A percentile compares a stretch with the other conserved stretches of the same genome.
phyloP scores from a whole-genome alignment of 78 protist species.

The Cyanophora paradoxa region DNA sequence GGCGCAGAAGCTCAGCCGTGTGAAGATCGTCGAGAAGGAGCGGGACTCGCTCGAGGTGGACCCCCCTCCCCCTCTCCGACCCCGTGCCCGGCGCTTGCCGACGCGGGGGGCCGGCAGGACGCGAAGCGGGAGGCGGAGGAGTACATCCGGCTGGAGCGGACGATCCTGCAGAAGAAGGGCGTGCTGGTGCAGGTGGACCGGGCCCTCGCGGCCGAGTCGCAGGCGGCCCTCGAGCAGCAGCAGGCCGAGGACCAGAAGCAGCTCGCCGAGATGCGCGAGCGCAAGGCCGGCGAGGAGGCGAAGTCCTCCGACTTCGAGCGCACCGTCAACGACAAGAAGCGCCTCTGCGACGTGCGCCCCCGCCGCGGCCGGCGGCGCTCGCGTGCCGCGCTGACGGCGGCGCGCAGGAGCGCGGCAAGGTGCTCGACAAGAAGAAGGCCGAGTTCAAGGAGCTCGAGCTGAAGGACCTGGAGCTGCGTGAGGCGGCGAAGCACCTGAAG shows the following conservation, averaged over 20 bases:
- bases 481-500: slow-evolving; percentile 8
- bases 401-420: no score
- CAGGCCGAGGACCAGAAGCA: slow-evolving; percentile 35
- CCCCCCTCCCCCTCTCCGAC: not conserved
- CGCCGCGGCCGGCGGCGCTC: no score
- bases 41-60: not conserved
- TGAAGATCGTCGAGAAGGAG: slow-evolving; percentile 63
- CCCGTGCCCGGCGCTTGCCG: not conserved
- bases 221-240: slow-evolving; percentile 9
- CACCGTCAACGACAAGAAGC: no score
- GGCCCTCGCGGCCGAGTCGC: not conserved
- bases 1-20: slow-evolving; percentile 28
- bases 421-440: no score
- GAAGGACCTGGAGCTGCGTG: slow-evolving; percentile 17
- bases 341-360: no score
- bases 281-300: not conserved
- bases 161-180: slow-evolving; percentile 15
- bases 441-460: not conserved
- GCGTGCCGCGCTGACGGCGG: not conserved
- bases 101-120: slow-evolving; percentile 25
- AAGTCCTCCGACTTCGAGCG: no score
- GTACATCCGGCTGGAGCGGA: slow-evolving; percentile 46
- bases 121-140: slow-evolving; percentile 85
- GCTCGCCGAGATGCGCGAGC: slow-evolving; percentile 1
- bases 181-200: not conserved